Base-by-base conservation (phyloP, 1,284 basidiomycete species). In the Peniophora sp. region DNA sequence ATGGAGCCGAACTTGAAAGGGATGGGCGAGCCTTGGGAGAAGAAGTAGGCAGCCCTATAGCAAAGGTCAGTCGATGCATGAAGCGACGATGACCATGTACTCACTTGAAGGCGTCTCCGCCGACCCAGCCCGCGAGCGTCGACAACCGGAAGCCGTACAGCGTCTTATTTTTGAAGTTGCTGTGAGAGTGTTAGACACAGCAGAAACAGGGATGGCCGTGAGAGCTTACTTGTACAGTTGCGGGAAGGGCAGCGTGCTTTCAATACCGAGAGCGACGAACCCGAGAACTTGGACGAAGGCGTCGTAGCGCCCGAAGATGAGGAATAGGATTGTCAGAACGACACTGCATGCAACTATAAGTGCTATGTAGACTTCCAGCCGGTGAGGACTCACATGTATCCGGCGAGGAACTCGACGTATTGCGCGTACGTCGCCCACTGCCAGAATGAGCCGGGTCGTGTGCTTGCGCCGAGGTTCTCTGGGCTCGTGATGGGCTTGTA, bases 121-220 rank as follows among this genome's bases (percentile, higher is more conserved):
- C 87, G 44, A 81, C 69, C 90, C 89, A 92, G 20, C 89, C 90
- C 34, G 89, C 62, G 43, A 93, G 66, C 0, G 92, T 93, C 2
- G 86, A 88, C 63, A 81, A 73, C 36, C 89, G 78, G 68, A 94
- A 93, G 11, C 91, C 91, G 63, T 90, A 90, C 37, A 92, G 66
- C 1, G 88, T 89, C 47, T 79, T 80, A 58, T 83, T 84, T 50
- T 79, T 81, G 64, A 82, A 83, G 60, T 86, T 90, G 59, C 85
- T 92, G 57, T 18, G 50, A 52, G 49, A 53, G 55, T 54, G 47
- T 58, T 48, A 35, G 52, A 44, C n/a, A 10, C n/a, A 41, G 54
- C 52, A 42, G 55, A 54, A 55, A 58, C 24, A 45, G 17, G 58
- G 24, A 20, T 51, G n/a, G n/a, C n/a, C n/a, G n/a, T n/a, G n/a